phyloP scores from a whole-genome alignment of 2,329 filamentous ascomycete species.

The Claviceps sorghi region DNA sequence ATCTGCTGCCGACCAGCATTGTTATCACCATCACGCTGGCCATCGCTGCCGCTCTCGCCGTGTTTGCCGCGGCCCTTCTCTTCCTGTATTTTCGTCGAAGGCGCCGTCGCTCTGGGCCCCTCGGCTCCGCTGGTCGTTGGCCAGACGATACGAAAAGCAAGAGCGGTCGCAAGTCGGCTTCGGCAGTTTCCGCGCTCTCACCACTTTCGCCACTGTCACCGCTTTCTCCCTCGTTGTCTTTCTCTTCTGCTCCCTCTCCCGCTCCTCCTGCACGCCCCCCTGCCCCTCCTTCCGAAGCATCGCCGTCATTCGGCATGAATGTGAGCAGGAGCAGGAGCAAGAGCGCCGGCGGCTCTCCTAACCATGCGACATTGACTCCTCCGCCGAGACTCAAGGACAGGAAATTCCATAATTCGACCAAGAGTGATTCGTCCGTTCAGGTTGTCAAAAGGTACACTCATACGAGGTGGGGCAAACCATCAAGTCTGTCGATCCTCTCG shows the following conservation, averaged over 20 bases:
- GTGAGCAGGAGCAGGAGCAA: neutral
- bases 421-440: constrained; percentile 1
- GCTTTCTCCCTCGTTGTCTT: neutral
- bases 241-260: neutral
- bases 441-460: constrained; percentile 1
- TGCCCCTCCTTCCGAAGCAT: neutral
- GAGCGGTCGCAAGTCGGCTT: neutral
- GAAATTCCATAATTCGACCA: constrained; percentile 1
- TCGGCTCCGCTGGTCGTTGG: neutral
- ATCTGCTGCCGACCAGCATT: neutral
- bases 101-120: neutral
- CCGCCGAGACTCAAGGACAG: constrained; percentile 4
- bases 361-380: neutral
- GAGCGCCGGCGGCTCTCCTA: neutral
- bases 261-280: neutral
- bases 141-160: neutral
- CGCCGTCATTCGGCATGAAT: neutral
- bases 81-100: neutral
- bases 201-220: neutral
- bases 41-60: neutral
- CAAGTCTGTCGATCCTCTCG: neutral
- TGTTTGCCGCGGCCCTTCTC: neutral
- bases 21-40: constrained; percentile 1
- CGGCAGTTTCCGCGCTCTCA: neutral
- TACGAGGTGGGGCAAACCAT: constrained; percentile 3